Percentiles rank a stretch among this genome's conserved stretches.
phyloP scores from a whole-genome alignment of 306 rosid species.

The Fagus crenata region DNA sequence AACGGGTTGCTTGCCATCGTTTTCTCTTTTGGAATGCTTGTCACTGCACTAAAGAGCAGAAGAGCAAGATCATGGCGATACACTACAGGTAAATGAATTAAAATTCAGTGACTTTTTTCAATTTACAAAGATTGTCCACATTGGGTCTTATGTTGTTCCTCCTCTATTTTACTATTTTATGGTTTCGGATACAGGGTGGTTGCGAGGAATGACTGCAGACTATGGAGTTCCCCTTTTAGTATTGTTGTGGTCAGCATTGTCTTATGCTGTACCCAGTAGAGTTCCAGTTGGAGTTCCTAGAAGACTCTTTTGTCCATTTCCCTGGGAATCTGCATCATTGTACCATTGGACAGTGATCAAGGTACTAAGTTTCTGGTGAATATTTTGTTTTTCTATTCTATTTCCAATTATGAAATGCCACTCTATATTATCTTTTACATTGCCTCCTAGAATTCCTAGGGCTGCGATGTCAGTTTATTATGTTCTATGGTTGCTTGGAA shows the following conservation, averaged over 20 bases:
- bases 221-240: slow-evolving; percentile 89
- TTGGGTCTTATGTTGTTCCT: background rate
- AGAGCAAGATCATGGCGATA: slow-evolving; percentile 86
- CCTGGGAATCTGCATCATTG: slow-evolving; percentile 71
- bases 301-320: slow-evolving; percentile 69
- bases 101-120: background rate
- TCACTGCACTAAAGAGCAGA: slow-evolving; percentile 69
- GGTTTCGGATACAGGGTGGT: slow-evolving; percentile 44
- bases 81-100: slow-evolving; percentile 52
- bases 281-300: slow-evolving; percentile 78
- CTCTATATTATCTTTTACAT: background rate
- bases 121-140: background rate
- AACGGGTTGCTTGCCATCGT: slow-evolving; percentile 78
- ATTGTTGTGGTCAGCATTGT: slow-evolving; percentile 65
- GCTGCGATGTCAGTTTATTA: too few relatives aligned
- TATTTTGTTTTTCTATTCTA: background rate
- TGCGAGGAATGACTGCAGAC: slow-evolving; percentile 73
- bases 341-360: slow-evolving; percentile 78
- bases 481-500: background rate
- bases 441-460: background rate
- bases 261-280: slow-evolving; percentile 56
- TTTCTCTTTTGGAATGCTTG: slow-evolving; percentile 72
- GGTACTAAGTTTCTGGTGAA: background rate
- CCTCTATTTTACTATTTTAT: background rate
- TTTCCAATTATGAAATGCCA: background rate